A percentile compares a stretch with the other conserved stretches of the same genome.
These are phyloP conservation scores for Paramecium primaurelia DNA, from an alignment of 73 alveolate species.

Conservation along the genomic window DNA sequence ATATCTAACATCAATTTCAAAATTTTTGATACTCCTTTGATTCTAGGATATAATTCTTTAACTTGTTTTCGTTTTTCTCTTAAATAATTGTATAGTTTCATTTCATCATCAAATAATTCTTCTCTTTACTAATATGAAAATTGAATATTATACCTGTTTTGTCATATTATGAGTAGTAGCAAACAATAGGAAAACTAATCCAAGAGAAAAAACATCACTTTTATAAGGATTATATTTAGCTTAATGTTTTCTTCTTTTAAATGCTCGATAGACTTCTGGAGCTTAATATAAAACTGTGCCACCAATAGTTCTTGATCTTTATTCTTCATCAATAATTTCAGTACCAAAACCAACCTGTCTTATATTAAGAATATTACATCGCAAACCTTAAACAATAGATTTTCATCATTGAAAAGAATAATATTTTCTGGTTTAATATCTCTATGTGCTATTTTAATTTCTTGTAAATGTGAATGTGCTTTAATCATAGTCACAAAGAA, in stretches of 20 bases:
- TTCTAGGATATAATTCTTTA: background rate
- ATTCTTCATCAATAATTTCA: background rate
- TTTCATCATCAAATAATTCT: background rate
- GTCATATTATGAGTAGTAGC: background rate
- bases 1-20: slow-evolving; percentile 12
- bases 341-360: slow-evolving; percentile 36
- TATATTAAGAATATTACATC: background rate
- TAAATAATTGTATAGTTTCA: background rate
- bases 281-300: slow-evolving; percentile 17
- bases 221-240: slow-evolving; percentile 35
- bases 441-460: slow-evolving; percentile 26
- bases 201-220: slow-evolving; percentile 27
- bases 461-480: background rate
- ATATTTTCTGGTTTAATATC: slow-evolving; percentile 44
- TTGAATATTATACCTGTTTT: background rate
- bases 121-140: background rate
- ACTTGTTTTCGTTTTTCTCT: background rate
- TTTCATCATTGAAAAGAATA: background rate
- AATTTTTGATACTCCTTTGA: background rate
- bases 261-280: slow-evolving; percentile 20
- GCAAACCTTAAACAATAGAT: background rate
- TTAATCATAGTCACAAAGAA: background rate
- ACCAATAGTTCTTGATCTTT: background rate
- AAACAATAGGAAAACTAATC: background rate
- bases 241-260: background rate